Evolutionary conservation across 331 rosid genomes (phyloP).

Genomic region (Rhamnella rubrinervis): DNA sequence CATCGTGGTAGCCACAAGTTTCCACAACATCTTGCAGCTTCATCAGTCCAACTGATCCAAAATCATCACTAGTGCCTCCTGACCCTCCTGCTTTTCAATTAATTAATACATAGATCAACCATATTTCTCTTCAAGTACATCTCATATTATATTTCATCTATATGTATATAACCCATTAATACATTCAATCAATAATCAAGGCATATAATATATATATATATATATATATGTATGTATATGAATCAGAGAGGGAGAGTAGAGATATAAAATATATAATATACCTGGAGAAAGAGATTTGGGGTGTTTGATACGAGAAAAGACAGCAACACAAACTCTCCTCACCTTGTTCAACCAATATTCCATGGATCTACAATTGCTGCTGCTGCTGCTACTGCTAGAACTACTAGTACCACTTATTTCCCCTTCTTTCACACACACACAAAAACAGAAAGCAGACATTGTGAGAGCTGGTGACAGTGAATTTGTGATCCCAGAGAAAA

Average conservation of each 20-base stretch:
- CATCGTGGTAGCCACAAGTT: slow-evolving; percentile 61
- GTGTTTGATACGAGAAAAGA: slow-evolving; percentile 40
- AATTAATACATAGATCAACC: neutral
- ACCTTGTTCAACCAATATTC: slow-evolving; percentile 38
- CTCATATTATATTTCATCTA: too few species aligned
- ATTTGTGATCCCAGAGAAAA: too few species aligned
- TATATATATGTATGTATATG: too few species aligned
- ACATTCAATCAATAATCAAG: too few species aligned
- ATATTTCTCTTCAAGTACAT: neutral
- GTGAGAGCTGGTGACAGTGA: too few species aligned
- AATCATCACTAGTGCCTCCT: neutral
- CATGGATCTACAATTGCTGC: too few species aligned
- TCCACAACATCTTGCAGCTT: slow-evolving; percentile 55
- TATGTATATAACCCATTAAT: too few species aligned
- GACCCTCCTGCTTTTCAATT: slow-evolving; percentile 4
- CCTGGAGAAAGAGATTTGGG: slow-evolving; percentile 32
- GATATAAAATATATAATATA: slow-evolving; percentile 1
- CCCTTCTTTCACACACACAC: neutral
- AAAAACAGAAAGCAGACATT: neutral
- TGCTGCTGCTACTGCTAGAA: too few species aligned
- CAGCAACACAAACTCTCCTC: slow-evolving; percentile 34
- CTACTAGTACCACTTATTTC: too few species aligned
- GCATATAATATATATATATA: neutral
- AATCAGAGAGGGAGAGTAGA: neutral
- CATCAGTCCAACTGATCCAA: slow-evolving; percentile 25